Conservation (phyloP, 495 filamentous ascomycete species). For the Daldinia childiae region DNA sequence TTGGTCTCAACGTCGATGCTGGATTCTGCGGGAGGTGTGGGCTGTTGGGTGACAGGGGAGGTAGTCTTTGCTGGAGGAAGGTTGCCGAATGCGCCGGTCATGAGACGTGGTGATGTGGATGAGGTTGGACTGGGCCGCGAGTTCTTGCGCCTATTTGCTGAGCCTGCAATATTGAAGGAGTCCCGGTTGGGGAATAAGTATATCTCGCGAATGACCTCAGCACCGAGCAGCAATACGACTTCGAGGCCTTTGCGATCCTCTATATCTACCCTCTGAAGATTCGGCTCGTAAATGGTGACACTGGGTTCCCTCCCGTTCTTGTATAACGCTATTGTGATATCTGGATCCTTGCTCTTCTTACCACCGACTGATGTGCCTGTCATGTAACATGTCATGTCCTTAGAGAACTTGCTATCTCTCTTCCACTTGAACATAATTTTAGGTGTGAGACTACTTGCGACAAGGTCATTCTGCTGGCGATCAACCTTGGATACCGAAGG, state of each 20-base stretch:
- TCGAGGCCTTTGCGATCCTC: conserved; percentile 96
- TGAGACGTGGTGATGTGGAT: conserved; percentile 31
- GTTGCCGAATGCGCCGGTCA: conserved; percentile 41
- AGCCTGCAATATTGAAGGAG: conserved; percentile 78
- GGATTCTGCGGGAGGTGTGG: conserved; percentile 49
- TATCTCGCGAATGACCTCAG: conserved; percentile 86
- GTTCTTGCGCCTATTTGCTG: conserved; percentile 52
- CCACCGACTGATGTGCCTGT: conserved; percentile 77
- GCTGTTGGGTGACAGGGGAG: conserved; percentile 35
- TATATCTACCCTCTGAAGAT: conserved; percentile 87
- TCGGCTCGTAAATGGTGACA: conserved; percentile 90
- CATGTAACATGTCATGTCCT: conserved; percentile 81
- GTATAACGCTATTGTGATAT: conserved; percentile 91
- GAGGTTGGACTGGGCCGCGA: conserved; percentile 50
- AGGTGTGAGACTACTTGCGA: conserved; percentile 74
- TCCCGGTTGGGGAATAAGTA: conserved; percentile 75
- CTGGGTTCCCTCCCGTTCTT: conserved; percentile 56
- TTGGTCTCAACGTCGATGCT: conserved; percentile 71
- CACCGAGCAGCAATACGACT: conserved; percentile 82
- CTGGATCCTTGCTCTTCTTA: conserved; percentile 85
- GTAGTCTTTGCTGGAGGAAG: conserved; percentile 27
- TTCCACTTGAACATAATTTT: conserved; percentile 90
- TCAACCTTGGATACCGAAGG: conserved; percentile 82
- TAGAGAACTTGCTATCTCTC: conserved; percentile 84
- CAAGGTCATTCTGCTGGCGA: conserved; percentile 73